A percentile compares a stretch with the other conserved stretches of the same genome.
These are phyloP conservation scores for Sarocladiaceae sp. DNA, from an alignment of 2,329 filamentous ascomycete species.

Conservation along the genomic window DNA sequence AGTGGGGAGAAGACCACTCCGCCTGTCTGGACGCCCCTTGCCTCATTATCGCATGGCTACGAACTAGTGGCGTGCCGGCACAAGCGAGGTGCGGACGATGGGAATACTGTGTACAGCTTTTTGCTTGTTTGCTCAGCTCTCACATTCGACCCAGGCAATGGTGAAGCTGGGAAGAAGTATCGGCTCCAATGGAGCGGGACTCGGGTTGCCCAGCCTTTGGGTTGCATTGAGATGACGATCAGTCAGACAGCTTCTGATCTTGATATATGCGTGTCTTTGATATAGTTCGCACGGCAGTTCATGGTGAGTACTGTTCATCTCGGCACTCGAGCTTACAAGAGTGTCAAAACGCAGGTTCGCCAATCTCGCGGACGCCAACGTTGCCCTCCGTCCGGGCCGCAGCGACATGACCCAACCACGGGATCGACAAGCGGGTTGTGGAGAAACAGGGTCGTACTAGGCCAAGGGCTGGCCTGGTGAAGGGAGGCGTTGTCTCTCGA, in stretches of 20 bases:
- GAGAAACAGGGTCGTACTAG: neutral
- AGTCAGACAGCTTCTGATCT: neutral
- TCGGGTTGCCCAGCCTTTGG: neutral
- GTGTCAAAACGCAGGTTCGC: neutral
- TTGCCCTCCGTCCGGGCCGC: neutral
- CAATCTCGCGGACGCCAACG: neutral
- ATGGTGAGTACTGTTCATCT: slow-evolving; percentile 1
- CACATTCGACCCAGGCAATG: neutral
- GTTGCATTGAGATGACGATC: neutral
- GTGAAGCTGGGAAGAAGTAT: neutral
- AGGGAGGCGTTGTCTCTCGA: slow-evolving; percentile 4
- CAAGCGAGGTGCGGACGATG: neutral
- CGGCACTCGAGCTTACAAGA: neutral
- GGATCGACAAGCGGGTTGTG: slow-evolving; percentile 6
- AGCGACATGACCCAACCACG: neutral
- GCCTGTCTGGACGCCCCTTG: neutral
- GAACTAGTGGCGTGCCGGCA: slow-evolving; percentile 5
- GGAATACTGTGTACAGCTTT: neutral
- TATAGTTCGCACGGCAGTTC: neutral
- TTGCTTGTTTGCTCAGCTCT: neutral
- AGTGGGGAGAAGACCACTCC: neutral
- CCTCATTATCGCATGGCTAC: neutral
- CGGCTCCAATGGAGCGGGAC: neutral
- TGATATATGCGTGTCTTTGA: neutral
- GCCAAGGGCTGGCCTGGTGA: neutral